These are phyloP conservation scores for Aspergillus ochraceoroseus DNA, from an alignment of 2,329 filamentous ascomycete species.

Conservation along the genomic window DNA sequence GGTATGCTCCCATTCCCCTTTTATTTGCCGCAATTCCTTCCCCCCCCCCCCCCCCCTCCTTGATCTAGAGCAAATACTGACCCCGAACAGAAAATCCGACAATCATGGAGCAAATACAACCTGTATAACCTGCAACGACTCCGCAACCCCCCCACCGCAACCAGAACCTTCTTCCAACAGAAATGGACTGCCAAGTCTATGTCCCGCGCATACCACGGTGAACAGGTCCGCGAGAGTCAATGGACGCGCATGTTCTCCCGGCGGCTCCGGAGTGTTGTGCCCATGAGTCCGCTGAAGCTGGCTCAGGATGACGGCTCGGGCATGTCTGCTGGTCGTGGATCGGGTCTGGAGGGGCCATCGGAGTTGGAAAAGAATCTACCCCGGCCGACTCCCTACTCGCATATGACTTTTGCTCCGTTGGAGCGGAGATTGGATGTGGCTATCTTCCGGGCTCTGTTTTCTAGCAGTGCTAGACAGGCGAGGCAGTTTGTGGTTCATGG, in stretches of 20 bases:
- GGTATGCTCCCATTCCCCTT: slow-evolving; percentile 23
- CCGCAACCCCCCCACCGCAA: slow-evolving; percentile 42
- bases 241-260: slow-evolving; percentile 92
- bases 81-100: slow-evolving; percentile 70
- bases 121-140: slow-evolving; percentile 75
- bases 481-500: slow-evolving; percentile 93
- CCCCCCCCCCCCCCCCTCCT: slow-evolving; percentile 5
- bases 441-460: slow-evolving; percentile 88
- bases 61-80: slow-evolving; percentile 1
- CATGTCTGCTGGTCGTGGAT: slow-evolving; percentile 76
- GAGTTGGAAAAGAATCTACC: not conserved
- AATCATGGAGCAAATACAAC: slow-evolving; percentile 97
- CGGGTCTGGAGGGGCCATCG: slow-evolving; percentile 52
- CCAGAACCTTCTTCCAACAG: slow-evolving; percentile 86
- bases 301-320: slow-evolving; percentile 76
- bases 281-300: slow-evolving; percentile 77
- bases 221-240: slow-evolving; percentile 85
- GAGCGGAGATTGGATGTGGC: slow-evolving; percentile 92
- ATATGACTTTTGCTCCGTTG: slow-evolving; percentile 89
- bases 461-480: slow-evolving; percentile 86
- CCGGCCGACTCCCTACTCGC: slow-evolving; percentile 74
- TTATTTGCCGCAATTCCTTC: not conserved
- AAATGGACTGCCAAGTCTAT: slow-evolving; percentile 91
- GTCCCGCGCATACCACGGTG: slow-evolving; percentile 85
- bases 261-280: slow-evolving; percentile 72